Base-by-base conservation (phyloP, 2,329 filamentous ascomycete species). In the Penicillium nordicum region DNA sequence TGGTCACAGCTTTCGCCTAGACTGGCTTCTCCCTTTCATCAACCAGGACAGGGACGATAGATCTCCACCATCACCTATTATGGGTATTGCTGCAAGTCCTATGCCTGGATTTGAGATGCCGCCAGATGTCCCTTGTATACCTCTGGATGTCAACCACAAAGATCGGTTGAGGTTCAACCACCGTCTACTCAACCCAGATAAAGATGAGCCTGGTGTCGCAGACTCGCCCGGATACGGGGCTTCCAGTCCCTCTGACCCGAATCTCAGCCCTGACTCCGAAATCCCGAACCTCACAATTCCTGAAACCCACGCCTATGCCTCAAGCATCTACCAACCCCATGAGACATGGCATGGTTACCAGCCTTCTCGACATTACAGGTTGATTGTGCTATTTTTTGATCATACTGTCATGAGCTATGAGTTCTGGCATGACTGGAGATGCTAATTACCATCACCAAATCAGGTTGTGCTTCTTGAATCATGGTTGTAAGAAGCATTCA, bases 391-490 rank as follows among this genome's bases (percentile, higher is more conserved):
- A 57, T 87, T 81, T 67, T 71, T 69, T 16, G 81, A 87, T 66
- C 78, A 84, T 59, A 80, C 79, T 0, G 73, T 86, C 8, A 68
- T 86, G 71, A 82, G 78, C 57, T 88, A 86, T 70, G 84, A 87
- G 72, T 74, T 87, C 36, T 78, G 72, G 70, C 75, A 76, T 47
- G 69, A 74, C 23, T 75, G 74, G 74, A 69, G 67, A 23, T 42
- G 48, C 54, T 54, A 50, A 58, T 25, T 8, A 1, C 8, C 27
- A 41, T 21, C 9, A 34, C n/a, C 23, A 21, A 38, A 23, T 23
- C 12, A 16, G 32, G 11, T 32, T 34, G 8, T 4, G 21, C 7
- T 44, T 36, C 16, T 27, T 51, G 49, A 5, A 21, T 42, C n/a
- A 41, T 25, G 25, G 21, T 10, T 32, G 14, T 14, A 34, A 50